Evolutionary conservation across 177 flowering plant species (phyloP).

Genomic region (Vitis hybrid): DNA sequence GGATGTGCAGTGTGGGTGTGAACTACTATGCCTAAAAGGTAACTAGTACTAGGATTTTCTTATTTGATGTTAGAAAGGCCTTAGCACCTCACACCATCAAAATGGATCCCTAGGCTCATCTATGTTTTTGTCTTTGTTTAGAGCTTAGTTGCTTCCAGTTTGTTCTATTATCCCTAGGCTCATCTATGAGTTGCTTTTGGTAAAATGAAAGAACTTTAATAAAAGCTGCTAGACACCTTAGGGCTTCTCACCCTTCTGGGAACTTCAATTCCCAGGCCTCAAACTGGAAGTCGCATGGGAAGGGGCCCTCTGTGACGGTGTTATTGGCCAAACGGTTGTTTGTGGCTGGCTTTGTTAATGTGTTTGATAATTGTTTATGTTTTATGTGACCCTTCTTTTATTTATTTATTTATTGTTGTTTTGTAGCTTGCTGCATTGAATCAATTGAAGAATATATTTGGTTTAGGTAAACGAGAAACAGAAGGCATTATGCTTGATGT

Average conservation of each 20-base stretch:
- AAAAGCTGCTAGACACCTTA: no score
- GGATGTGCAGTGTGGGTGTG: background rate
- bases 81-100: background rate
- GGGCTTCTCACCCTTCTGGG: no score
- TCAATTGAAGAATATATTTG: constrained; percentile 88
- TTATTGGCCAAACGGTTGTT: no score
- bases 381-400: background rate
- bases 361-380: background rate
- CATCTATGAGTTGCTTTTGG: background rate
- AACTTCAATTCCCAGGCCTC: no score
- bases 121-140: constrained; percentile 1
- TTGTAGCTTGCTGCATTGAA: constrained; percentile 70
- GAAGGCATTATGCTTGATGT: constrained; percentile 74
- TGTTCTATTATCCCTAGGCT: background rate
- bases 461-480: constrained; percentile 85
- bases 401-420: constrained; percentile 4
- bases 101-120: background rate
- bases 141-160: background rate
- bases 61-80: background rate
- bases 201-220: no score
- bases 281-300: no score
- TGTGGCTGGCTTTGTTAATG: no score
- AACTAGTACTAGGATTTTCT: background rate
- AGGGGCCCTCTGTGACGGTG: no score
- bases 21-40: background rate